phyloP scores from a whole-genome alignment of 2,329 filamentous ascomycete species.

The Dryadomyces quercus-mongolicae region DNA sequence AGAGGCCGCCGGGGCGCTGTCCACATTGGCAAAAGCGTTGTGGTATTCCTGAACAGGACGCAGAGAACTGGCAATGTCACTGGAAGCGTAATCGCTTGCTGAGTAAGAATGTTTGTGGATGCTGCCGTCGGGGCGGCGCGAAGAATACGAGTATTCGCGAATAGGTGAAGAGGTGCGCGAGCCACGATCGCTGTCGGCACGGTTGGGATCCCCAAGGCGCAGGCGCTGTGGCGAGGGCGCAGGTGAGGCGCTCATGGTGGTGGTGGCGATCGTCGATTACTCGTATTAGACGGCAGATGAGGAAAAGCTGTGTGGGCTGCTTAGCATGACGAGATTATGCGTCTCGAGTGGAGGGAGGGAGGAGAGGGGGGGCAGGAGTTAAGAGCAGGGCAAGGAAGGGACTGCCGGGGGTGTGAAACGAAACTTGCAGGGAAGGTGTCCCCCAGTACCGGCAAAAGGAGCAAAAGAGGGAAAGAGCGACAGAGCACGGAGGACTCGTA shows the following conservation, averaged over 20 bases:
- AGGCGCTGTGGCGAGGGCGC: constrained; percentile 8
- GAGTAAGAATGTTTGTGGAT: too few species aligned
- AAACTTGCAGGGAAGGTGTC: neutral
- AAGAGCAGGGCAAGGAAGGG: neutral
- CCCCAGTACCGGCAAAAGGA: too few species aligned
- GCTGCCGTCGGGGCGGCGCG: neutral
- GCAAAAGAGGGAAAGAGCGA: neutral
- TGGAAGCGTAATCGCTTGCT: neutral
- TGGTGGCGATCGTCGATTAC: neutral
- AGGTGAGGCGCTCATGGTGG: constrained; percentile 6
- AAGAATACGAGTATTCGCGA: neutral
- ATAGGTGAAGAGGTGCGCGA: neutral
- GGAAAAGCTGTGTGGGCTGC: neutral
- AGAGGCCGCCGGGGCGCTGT: constrained; percentile 8
- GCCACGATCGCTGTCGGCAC: neutral
- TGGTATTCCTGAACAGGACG: constrained; percentile 21
- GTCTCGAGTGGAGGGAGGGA: neutral
- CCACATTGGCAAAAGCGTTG: constrained; percentile 19
- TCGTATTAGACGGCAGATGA: too few species aligned
- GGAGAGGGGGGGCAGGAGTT: too few species aligned
- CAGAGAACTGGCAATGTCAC: constrained; percentile 1
- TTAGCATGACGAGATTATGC: constrained; percentile 25
- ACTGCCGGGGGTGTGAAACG: neutral
- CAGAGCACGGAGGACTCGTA: neutral
- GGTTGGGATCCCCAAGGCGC: neutral